Conservation (phyloP, 768 basidiomycete species). For the Boletus patriciae region DNA sequence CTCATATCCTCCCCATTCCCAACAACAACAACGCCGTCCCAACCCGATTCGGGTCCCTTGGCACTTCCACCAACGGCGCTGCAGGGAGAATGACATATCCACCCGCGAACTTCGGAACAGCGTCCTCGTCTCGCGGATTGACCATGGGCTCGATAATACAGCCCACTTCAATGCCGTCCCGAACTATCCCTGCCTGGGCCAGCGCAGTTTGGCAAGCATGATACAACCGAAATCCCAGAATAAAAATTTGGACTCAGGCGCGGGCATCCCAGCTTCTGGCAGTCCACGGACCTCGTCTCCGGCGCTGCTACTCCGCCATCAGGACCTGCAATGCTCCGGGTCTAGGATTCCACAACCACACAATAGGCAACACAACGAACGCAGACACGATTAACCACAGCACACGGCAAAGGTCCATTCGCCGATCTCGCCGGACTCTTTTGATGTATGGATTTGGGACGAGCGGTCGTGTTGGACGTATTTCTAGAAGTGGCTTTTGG, state of each 20-base stretch:
- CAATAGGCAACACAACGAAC: slow-evolving; percentile 15
- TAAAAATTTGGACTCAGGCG: not conserved
- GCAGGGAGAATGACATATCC: slow-evolving; percentile 15
- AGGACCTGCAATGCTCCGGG: slow-evolving; percentile 16
- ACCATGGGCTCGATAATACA: slow-evolving; percentile 7
- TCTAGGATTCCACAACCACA: slow-evolving; percentile 1
- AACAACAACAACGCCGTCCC: slow-evolving; percentile 10
- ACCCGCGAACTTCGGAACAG: slow-evolving; percentile 4
- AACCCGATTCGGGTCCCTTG: slow-evolving; percentile 36
- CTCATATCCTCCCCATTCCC: slow-evolving; percentile 42
- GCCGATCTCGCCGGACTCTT: slow-evolving; percentile 80
- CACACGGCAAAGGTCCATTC: slow-evolving; percentile 72
- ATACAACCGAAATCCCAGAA: slow-evolving; percentile 21
- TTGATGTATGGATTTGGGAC: too few relatives aligned
- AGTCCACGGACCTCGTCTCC: slow-evolving; percentile 10
- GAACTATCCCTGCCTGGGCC: not conserved
- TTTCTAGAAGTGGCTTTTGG: not conserved
- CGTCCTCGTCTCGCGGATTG: not conserved
- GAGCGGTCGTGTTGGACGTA: not conserved
- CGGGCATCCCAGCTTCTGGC: not conserved
- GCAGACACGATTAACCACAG: slow-evolving; percentile 24
- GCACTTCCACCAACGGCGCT: slow-evolving; percentile 14
- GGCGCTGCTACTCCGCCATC: slow-evolving; percentile 10
- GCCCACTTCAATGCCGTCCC: not conserved
- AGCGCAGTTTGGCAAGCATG: slow-evolving; percentile 12